Percentiles rank a stretch among this genome's conserved stretches.
These are phyloP conservation scores for Metschnikowia dekortorum DNA, from an alignment of 805 yeast genomes.

Conservation along the genomic window DNA sequence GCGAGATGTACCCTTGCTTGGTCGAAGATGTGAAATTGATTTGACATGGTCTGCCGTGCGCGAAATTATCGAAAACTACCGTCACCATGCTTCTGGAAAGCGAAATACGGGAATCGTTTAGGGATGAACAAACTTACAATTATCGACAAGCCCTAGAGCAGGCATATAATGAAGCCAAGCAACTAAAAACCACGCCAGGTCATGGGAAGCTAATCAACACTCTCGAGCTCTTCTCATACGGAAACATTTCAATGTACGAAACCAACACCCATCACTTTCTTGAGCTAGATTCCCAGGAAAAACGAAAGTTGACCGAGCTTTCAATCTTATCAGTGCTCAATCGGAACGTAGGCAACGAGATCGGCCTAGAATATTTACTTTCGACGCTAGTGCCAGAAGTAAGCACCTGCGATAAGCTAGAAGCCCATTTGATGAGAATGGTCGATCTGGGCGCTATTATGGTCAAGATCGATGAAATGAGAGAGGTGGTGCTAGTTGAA, in stretches of 20 bases:
- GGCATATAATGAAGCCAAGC: background rate
- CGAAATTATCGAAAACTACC: background rate
- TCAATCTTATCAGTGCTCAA: slow-evolving; percentile 22
- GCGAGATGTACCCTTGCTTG: slow-evolving; percentile 23
- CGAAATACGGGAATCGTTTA: background rate
- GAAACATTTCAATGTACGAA: slow-evolving; percentile 24
- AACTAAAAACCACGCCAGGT: background rate
- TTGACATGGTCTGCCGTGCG: background rate
- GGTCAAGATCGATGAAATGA: slow-evolving; percentile 27
- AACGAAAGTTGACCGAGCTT: slow-evolving; percentile 25
- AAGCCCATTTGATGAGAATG: slow-evolving; percentile 23
- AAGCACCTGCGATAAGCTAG: slow-evolving; percentile 11
- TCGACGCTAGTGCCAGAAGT: slow-evolving; percentile 2
- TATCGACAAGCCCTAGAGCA: slow-evolving; percentile 7
- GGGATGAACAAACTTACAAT: slow-evolving; percentile 1
- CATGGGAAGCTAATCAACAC: slow-evolving; percentile 19
- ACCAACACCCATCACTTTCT: slow-evolving; percentile 16
- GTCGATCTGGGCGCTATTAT: slow-evolving; percentile 21
- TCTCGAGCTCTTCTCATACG: slow-evolving; percentile 37
- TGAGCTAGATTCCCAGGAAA: slow-evolving; percentile 11
- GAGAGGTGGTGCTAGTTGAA: slow-evolving; percentile 14
- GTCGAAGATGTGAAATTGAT: background rate
- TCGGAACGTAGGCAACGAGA: slow-evolving; percentile 20
- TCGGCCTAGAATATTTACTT: slow-evolving; percentile 16
- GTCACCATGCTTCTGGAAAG: slow-evolving; percentile 1